phyloP scores from a whole-genome alignment of 768 basidiomycete genomes.

The Psilocybe sp. region DNA sequence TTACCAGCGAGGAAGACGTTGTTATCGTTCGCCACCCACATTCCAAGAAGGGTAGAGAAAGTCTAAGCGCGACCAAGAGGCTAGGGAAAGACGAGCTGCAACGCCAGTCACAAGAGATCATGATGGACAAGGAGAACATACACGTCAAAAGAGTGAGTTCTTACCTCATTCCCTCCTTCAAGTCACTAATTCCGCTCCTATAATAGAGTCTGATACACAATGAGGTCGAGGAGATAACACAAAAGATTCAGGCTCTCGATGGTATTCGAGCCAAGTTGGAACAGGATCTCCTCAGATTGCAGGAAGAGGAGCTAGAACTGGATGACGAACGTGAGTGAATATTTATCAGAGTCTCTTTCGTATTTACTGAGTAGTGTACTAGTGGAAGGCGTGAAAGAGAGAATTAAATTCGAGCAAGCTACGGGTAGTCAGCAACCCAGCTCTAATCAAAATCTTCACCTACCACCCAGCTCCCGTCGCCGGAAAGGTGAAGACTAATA shows the following conservation, averaged over 20 bases:
- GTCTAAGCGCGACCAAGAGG: constrained; percentile 64
- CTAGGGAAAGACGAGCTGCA: constrained; percentile 83
- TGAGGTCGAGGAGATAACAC: constrained; percentile 86
- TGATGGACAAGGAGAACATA: constrained; percentile 89
- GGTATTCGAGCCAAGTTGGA: constrained; percentile 78
- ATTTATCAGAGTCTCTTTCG: not conserved
- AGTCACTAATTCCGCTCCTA: constrained; percentile 5
- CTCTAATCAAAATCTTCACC: constrained; percentile 37
- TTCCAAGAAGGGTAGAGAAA: constrained; percentile 56
- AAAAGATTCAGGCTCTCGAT: constrained; percentile 86
- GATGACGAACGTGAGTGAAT: constrained; percentile 85
- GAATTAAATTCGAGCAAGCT: constrained; percentile 68
- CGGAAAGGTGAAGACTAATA: constrained; percentile 51
- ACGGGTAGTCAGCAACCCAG: constrained; percentile 26
- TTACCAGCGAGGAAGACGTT: constrained; percentile 75
- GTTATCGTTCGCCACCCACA: constrained; percentile 53
- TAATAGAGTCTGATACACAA: constrained; percentile 76
- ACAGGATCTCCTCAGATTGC: constrained; percentile 77
- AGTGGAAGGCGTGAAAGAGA: constrained; percentile 91
- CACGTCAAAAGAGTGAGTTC: constrained; percentile 78
- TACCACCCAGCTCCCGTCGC: constrained; percentile 61
- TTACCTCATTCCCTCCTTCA: constrained; percentile 4
- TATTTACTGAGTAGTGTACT: constrained; percentile 5
- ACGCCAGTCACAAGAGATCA: constrained; percentile 82
- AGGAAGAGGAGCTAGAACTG: constrained; percentile 95